These are phyloP conservation scores for Spizellomyces punctatus DNA, from an alignment of 192 early-diverging fungal genomes.

Conservation along the genomic window DNA sequence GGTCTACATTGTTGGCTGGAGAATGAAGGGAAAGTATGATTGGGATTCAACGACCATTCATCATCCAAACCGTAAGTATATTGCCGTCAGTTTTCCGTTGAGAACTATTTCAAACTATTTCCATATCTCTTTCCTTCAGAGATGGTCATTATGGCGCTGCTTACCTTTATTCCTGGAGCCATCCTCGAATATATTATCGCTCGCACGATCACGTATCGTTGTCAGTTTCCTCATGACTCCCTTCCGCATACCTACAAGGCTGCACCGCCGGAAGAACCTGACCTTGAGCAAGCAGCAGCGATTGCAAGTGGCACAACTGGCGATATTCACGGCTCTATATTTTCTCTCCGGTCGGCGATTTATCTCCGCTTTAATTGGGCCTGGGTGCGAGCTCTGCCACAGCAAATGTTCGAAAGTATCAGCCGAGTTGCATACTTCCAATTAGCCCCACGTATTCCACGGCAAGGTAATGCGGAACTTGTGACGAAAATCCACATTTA, in stretches of 20 bases:
- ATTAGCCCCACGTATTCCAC: background rate
- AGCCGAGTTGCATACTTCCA: background rate
- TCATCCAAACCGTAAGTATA: slow-evolving; percentile 7
- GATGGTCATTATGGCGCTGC: background rate
- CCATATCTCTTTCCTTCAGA: background rate
- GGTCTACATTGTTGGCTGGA: background rate
- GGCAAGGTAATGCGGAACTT: background rate
- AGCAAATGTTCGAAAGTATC: background rate
- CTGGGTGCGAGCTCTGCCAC: background rate
- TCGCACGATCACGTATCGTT: background rate
- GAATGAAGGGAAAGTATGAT: slow-evolving; percentile 5
- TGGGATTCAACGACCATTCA: slow-evolving; percentile 9
- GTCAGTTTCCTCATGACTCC: background rate
- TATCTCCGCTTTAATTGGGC: background rate
- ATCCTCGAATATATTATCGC: background rate
- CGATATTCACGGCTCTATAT: background rate
- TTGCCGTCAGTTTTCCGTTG: background rate
- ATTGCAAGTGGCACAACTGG: no score
- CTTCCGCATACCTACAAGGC: background rate
- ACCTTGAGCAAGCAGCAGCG: background rate
- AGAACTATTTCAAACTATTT: background rate
- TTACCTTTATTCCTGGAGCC: background rate
- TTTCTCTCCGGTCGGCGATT: background rate
- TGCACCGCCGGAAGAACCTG: background rate
- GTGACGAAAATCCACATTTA: slow-evolving; percentile 3